Percentiles rank a stretch among this genome's conserved stretches.
Conservation (phyloP, 768 basidiomycete species). For the Kwoniella newhampshirensis region DNA sequence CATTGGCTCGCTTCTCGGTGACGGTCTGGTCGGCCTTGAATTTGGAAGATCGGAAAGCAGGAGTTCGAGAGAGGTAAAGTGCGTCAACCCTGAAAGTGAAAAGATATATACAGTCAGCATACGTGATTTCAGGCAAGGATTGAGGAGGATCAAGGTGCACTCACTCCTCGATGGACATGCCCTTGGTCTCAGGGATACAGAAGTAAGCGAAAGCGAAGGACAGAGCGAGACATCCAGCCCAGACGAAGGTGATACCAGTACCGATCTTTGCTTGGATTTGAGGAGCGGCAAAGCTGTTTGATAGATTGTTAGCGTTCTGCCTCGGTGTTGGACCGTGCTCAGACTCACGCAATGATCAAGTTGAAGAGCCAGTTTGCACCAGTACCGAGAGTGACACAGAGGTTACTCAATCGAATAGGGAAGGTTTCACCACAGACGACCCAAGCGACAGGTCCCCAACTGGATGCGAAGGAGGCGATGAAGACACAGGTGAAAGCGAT, state of each 20-base stretch:
- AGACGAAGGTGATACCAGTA: constrained; percentile 52
- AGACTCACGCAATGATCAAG: constrained; percentile 42
- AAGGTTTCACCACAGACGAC: constrained; percentile 53
- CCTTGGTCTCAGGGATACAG: constrained; percentile 53
- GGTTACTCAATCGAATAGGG: constrained; percentile 50
- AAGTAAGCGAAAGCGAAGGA: constrained; percentile 50
- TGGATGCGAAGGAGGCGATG: constrained; percentile 50
- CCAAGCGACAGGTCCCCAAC: constrained; percentile 53
- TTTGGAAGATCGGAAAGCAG: constrained; percentile 42
- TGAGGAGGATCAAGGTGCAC: not conserved
- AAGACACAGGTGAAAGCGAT: constrained; percentile 54
- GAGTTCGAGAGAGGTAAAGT: constrained; percentile 42
- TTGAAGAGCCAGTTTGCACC: constrained; percentile 52
- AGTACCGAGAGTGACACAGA: constrained; percentile 53
- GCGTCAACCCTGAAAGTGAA: constrained; percentile 41
- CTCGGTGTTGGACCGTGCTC: not conserved
- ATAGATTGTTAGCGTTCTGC: too few species aligned
- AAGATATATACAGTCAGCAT: constrained; percentile 4
- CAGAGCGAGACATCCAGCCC: constrained; percentile 49
- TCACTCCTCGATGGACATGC: constrained; percentile 50
- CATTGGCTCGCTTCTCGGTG: constrained; percentile 20
- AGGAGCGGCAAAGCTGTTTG: constrained; percentile 47
- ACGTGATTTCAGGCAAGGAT: not conserved
- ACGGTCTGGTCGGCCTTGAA: constrained; percentile 35
- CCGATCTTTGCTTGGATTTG: constrained; percentile 51